Evolutionary conservation across 208 protist genomes (phyloP), one percentile per base, ranked within the genome.

Genomic region (Perkinsela sp.): DNA sequence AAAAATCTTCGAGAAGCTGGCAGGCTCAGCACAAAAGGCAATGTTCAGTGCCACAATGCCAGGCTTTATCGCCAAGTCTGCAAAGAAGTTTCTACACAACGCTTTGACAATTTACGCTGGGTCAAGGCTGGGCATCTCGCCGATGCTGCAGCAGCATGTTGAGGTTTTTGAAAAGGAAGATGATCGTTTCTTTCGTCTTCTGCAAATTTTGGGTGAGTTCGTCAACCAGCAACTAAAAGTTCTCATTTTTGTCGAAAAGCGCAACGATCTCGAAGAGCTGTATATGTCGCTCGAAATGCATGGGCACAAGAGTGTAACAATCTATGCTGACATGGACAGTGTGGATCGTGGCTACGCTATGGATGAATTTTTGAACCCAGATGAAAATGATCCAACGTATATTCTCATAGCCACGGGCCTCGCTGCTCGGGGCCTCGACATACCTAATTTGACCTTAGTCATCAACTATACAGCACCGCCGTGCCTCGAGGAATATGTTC

Each of bases 11-110:
- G 78, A 80, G 48, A 91, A 92, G 74, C 82, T 91, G 29, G 81
- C 86, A 29, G 85, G 87, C 0, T 85, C 92, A 75, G 72, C 87
- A 2, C 85, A 93, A 77, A 72, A 82, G 1, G 87, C 81, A 30
- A 86, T 94, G 76, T 85, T 94, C 72, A 89, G 83, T 68, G 88
- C 89, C n/a, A 94, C 91, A 29, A 84, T 94, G 76, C 88, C 88
- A 40, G 81, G 81, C 67, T 77, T 85, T 70, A 78, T 95, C 32
- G 83, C 85, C 70, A 77, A 77, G 72, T 69, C 83, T 31, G 81
- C 92, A 15, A 69, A 80, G 68, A 69, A 74, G 29, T 77, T 90
- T 70, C 48, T 94, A 69, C 68, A 74, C 16, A 73, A 91, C 71
- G 83, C 90, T 0, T 48, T 94, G 2, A 78, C 91, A 70, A 88